Base-by-base conservation (phyloP, 148 eudicot genomes). In the Arctostaphylos glauca region DNA sequence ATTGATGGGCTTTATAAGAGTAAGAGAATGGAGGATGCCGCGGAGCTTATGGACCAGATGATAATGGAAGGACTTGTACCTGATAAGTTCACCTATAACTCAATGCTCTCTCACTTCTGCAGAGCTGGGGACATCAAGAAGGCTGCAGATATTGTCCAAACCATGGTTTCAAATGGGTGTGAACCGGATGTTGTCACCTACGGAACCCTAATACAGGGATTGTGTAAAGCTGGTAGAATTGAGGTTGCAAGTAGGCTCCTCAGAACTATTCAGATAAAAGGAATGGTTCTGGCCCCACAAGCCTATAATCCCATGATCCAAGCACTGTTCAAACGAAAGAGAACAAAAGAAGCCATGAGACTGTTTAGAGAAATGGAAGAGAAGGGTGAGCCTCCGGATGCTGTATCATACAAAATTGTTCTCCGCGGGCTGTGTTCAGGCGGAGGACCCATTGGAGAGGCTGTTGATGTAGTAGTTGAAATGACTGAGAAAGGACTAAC, bases 21-120 rank as follows among this genome's bases (percentile, higher is more conserved):
- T 81, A 89, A 54, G 81, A 86, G 96, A 81, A 87, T 93, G 76
- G 93, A 92, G 8, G 99, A 94, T 23, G 98, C 98, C 49, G 87
- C 93, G 71, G 84, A 89, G 87, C 93, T 96, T 73, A 94, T 93
- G 94, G 95, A 93, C 66, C 98, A 96, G 89, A 93, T 96, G 99
- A 90, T 96, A 87, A 90, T 91, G 90, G 99, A 96, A 86, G 98
- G 99, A 74, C 59, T 94, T 16, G 91, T 92, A 74, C 99, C 99
- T 38, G 97, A 96, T 87, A 96, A 93, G 78, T 93, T 87, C 82
- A 94, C 99, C 6, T 96, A 92, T 78, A 94, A 93, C 81, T 89
- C 98, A 58, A 81, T 96, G 84, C 93, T 96, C 56, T 77, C 93
- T 52, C 94, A 94, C 89, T 96, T 90, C 86, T 96, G 98, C 85